Evolutionary conservation across 1,139 yeast species (phyloP), one percentile per base, ranked within the genome.

Genomic region (Zygotorulaspora mrakii): DNA sequence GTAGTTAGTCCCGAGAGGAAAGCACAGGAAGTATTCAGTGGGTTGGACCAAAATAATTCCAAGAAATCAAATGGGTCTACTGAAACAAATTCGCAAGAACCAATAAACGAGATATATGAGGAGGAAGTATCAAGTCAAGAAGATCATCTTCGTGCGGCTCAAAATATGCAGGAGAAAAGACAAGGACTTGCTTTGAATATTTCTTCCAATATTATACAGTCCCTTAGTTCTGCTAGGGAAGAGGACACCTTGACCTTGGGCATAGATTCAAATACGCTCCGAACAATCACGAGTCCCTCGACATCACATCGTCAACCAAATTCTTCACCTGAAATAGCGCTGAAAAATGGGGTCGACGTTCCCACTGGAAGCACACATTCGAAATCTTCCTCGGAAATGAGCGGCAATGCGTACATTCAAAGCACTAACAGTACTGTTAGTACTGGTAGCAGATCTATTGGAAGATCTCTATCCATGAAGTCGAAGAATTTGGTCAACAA

Each of bases 381-480:
- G 14, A 17, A 20, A 31, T 25, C 30, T 10, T 31, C 35, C 11
- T 31, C 32, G 12, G 31, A 28, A 17, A 16, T 20, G 16, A 14
- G 21, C 26, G 21, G 13, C 18, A 27, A 28, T 17, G 13, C 21
- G 6, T 27, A 34, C 36, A 10, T 14, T n/a, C 31, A 16, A 11
- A 9, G 9, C 12, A 17, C 9, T 16, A 17, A 12, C 17, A n/a
- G 17, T 13, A 31, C 25, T 32, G 35, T 17, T 23, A n/a, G 17
- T 13, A 31, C 25, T 32, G 35, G 21, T 12, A 30, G 40, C n/a
- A 47, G 49, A 30, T 53, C 44, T 35, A 35, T 52, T 3, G 49
- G 54, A 12, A 50, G 61, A 37, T 52, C 59, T 2, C 47, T 57
- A 30, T 57, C 61, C 3, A 37, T 52, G 26, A 52, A 52, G 34